A percentile compares a stretch with the other conserved stretches of the same genome.
Conservation (phyloP, 495 filamentous ascomycete genomes). For the Paragyromitra xinjiangensis region DNA sequence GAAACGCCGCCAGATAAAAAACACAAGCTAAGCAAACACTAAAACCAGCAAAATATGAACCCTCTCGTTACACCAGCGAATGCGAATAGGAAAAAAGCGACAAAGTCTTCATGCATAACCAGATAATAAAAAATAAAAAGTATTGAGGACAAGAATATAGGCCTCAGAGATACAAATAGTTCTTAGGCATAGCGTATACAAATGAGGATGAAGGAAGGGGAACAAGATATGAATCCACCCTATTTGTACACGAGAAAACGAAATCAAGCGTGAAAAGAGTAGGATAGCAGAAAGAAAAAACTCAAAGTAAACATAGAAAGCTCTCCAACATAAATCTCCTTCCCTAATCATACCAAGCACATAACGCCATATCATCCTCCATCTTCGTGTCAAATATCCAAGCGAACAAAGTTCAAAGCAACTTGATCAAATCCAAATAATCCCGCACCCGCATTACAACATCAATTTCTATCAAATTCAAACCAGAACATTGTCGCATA, state of each 20-base stretch:
- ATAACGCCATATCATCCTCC: conserved; percentile 45
- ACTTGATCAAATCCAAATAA: conserved; percentile 36
- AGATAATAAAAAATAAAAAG: conserved; percentile 37
- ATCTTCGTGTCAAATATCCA: conserved; percentile 30
- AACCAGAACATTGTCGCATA: conserved; percentile 37
- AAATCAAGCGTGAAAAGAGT: conserved; percentile 48
- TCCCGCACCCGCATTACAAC: conserved; percentile 21
- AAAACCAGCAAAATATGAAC: conserved; percentile 46
- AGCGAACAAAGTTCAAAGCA: conserved; percentile 23
- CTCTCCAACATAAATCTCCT: conserved; percentile 34
- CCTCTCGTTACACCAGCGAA: conserved; percentile 51
- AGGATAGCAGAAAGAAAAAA: conserved; percentile 48
- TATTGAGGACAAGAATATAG: conserved; percentile 50
- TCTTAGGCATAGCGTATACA: conserved; percentile 36
- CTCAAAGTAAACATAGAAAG: conserved; percentile 32
- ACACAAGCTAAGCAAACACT: conserved; percentile 35
- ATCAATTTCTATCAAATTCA: conserved; percentile 40
- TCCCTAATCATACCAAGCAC: conserved; percentile 42
- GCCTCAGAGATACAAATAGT: conserved; percentile 48
- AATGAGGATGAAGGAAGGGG: conserved; percentile 56
- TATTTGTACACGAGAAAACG: conserved; percentile 51
- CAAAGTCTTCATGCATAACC: conserved; percentile 52
- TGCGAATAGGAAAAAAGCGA: conserved; percentile 51
- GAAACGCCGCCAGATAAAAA: conserved; percentile 42
- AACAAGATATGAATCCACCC: conserved; percentile 53